Percentiles rank a stretch among this genome's conserved stretches.
Conservation (phyloP, 2,329 filamentous ascomycete species). For the Colletotrichum sp. region DNA sequence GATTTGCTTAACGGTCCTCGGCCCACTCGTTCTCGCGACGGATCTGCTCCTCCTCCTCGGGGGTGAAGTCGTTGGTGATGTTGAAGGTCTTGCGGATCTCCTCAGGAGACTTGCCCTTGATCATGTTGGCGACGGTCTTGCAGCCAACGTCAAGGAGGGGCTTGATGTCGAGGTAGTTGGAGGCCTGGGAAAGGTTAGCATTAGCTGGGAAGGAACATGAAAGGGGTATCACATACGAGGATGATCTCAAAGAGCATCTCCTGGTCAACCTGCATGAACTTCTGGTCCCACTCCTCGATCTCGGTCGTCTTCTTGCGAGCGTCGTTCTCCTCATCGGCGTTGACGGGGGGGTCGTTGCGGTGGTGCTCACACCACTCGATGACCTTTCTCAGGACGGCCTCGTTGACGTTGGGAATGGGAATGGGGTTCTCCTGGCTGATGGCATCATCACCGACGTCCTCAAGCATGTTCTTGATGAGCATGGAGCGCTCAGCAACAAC, state of each 20-base stretch:
- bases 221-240: slow-evolving; percentile 65
- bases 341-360: slow-evolving; percentile 79
- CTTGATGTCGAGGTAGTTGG: slow-evolving; percentile 99
- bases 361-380: slow-evolving; percentile 98
- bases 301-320: slow-evolving; percentile 98
- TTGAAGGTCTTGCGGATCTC: slow-evolving; percentile 99
- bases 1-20: slow-evolving; percentile 71
- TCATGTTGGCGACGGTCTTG: slow-evolving; percentile 99
- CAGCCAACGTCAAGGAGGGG: slow-evolving; percentile 95
- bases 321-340: slow-evolving; percentile 88
- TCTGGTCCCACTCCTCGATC: slow-evolving; percentile 99
- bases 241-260: slow-evolving; percentile 99
- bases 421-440: slow-evolving; percentile 69
- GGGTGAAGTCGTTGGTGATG: slow-evolving; percentile 99
- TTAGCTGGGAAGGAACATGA: background rate
- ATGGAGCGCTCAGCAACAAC: slow-evolving; percentile 89
- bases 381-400: slow-evolving; percentile 92
- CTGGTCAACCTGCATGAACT: slow-evolving; percentile 99
- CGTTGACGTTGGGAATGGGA: slow-evolving; percentile 92
- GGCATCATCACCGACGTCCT: slow-evolving; percentile 78
- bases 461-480: slow-evolving; percentile 97
- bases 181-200: slow-evolving; percentile 63
- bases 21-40: slow-evolving; percentile 91
- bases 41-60: slow-evolving; percentile 98
- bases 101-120: slow-evolving; percentile 99